These are phyloP conservation scores for Penicillium turbatum DNA, from an alignment of 495 filamentous ascomycete genomes.

Conservation along the genomic window DNA sequence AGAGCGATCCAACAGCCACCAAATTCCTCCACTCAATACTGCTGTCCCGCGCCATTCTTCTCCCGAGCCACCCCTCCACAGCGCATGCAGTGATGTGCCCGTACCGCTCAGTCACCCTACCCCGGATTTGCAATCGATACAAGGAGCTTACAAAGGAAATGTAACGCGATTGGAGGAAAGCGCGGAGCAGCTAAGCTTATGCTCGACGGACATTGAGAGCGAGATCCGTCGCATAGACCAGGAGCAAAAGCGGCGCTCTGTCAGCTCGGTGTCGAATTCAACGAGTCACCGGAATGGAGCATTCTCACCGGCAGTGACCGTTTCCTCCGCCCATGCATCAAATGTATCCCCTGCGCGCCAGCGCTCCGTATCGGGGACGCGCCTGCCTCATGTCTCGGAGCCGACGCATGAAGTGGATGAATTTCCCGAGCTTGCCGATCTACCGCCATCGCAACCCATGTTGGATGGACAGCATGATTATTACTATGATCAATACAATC, in stretches of 20 bases:
- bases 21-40: conserved; percentile 35
- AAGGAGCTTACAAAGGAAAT: conserved; percentile 70
- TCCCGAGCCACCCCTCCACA: conserved; percentile 52
- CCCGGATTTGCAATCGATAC: conserved; percentile 68
- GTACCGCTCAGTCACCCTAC: conserved; percentile 67
- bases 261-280: conserved; percentile 53
- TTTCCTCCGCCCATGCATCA: conserved; percentile 63
- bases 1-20: conserved; percentile 25
- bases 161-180: conserved; percentile 78
- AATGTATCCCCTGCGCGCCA: conserved; percentile 52
- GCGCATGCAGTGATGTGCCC: conserved; percentile 55
- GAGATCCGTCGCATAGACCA: conserved; percentile 76
- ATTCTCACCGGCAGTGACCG: conserved; percentile 63
- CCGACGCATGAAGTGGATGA: conserved; percentile 36
- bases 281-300: conserved; percentile 69
- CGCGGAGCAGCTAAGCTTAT: conserved; percentile 75
- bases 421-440: conserved; percentile 17
- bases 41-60: conserved; percentile 28
- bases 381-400: conserved; percentile 49
- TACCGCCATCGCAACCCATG: conserved; percentile 25
- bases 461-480: conserved; percentile 20
- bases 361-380: conserved; percentile 56
- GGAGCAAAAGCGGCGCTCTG: conserved; percentile 62
- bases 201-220: conserved; percentile 71
- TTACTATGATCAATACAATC: conserved; percentile 21